These are phyloP conservation scores for Pezicula radicicola DNA, from an alignment of 2,329 filamentous ascomycete species.

Conservation along the genomic window DNA sequence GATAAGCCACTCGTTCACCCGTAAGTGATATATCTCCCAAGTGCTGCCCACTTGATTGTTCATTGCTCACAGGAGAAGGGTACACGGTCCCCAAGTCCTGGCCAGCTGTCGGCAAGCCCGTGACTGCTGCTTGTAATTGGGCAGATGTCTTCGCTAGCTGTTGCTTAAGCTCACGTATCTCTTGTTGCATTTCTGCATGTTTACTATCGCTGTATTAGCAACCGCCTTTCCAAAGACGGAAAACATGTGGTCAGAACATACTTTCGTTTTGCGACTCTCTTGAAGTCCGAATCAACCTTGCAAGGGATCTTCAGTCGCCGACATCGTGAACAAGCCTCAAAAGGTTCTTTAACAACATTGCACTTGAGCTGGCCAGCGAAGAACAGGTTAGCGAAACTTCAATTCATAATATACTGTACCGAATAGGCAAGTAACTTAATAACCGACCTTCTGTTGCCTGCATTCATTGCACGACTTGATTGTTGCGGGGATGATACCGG, in stretches of 20 bases:
- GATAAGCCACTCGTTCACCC: constrained; percentile 16
- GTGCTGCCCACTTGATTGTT: constrained; percentile 12
- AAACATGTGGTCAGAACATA: not conserved
- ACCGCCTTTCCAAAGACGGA: not conserved
- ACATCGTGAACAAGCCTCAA: constrained; percentile 59
- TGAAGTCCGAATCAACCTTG: constrained; percentile 68
- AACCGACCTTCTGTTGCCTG: constrained; percentile 61
- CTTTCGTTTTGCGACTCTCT: constrained; percentile 59
- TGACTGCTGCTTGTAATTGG: not conserved
- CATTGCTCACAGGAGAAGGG: constrained; percentile 36
- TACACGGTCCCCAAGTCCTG: constrained; percentile 25
- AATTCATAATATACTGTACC: not conserved
- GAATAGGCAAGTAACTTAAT: not conserved
- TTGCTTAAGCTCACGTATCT: constrained; percentile 46
- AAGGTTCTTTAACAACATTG: constrained; percentile 64
- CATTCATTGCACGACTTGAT: constrained; percentile 61
- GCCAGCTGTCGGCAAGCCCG: not conserved
- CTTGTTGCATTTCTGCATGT: constrained; percentile 61
- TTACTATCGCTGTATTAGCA: constrained; percentile 38
- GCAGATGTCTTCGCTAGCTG: constrained; percentile 42
- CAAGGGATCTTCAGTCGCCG: constrained; percentile 60
- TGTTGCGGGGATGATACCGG: not conserved
- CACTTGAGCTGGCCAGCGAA: constrained; percentile 52
- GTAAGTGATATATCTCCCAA: not conserved
- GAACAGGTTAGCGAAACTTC: not conserved